A percentile compares a stretch with the other conserved stretches of the same genome.
phyloP scores from a whole-genome alignment of 768 basidiomycete species.

The Lenzites betulinus region DNA sequence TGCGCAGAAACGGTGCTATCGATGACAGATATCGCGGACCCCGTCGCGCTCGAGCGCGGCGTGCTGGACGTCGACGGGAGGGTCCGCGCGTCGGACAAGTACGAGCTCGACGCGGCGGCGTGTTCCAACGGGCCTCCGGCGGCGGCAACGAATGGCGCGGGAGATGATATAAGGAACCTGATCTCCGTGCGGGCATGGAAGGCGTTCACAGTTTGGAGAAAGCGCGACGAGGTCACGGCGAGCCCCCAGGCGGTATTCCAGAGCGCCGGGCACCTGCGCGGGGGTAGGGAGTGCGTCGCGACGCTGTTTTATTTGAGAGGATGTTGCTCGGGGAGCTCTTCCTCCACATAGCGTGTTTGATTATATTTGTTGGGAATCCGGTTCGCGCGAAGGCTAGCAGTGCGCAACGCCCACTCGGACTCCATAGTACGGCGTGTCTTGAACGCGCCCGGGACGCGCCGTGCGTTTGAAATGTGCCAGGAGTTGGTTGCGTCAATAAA shows the following conservation, averaged over 20 bases:
- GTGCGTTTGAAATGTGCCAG: too few relatives aligned
- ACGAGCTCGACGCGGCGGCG: constrained; percentile 33
- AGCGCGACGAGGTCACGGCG: constrained; percentile 38
- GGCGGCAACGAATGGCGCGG: background rate
- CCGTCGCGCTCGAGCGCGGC: constrained; percentile 52
- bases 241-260: constrained; percentile 10
- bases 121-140: background rate
- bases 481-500: too few relatives aligned
- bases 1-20: constrained; percentile 7
- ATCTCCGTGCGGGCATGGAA: constrained; percentile 53
- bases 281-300: constrained; percentile 47
- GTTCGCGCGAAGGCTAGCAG: background rate
- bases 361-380: background rate
- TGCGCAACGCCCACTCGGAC: too few relatives aligned
- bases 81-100: constrained; percentile 37
- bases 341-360: background rate
- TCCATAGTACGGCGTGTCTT: too few relatives aligned
- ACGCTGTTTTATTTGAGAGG: constrained; percentile 51
- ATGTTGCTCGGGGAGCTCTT: constrained; percentile 7
- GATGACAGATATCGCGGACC: constrained; percentile 29
- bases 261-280: constrained; percentile 34
- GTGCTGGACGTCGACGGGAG: constrained; percentile 55
- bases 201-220: constrained; percentile 55
- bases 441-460: too few relatives aligned
- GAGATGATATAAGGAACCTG: background rate